A percentile compares a stretch with the other conserved stretches of the same genome.
phyloP scores from a whole-genome alignment of 148 eudicot genomes.

The Rhododendron vialii region DNA sequence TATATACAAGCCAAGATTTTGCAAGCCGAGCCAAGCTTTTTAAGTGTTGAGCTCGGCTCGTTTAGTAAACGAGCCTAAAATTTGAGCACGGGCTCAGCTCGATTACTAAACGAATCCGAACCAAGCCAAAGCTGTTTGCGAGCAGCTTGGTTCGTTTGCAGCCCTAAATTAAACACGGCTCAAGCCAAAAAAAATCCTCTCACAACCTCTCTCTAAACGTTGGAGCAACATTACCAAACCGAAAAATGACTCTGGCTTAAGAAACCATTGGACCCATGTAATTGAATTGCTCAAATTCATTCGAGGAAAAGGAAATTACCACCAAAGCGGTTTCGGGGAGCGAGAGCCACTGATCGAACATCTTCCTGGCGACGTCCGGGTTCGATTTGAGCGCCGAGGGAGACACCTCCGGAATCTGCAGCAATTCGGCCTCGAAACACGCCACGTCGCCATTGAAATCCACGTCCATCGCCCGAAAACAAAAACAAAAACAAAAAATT shows the following conservation, averaged over 20 bases:
- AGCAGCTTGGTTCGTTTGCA: background rate
- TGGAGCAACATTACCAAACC: background rate
- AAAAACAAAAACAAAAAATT: slow-evolving; percentile 9
- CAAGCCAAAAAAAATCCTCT: background rate
- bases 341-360: slow-evolving; percentile 89
- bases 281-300: background rate
- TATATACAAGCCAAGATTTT: too few relatives aligned
- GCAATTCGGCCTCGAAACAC: slow-evolving; percentile 56
- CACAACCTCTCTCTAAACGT: background rate
- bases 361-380: slow-evolving; percentile 66
- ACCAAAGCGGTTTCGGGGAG: slow-evolving; percentile 59
- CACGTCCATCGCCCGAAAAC: slow-evolving; percentile 46
- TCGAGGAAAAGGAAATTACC: slow-evolving; percentile 30
- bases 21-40: background rate
- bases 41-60: background rate
- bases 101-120: too few relatives aligned
- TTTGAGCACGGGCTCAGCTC: background rate
- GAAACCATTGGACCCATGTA: background rate
- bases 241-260: background rate
- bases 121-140: background rate
- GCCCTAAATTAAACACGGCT: background rate
- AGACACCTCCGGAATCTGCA: slow-evolving; percentile 82
- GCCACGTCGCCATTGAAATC: slow-evolving; percentile 69
- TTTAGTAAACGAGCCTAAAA: background rate
- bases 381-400: slow-evolving; percentile 62